These are phyloP conservation scores for Setaria italica DNA, from an alignment of 202 grass and related monocot genomes.

Conservation along the genomic window DNA sequence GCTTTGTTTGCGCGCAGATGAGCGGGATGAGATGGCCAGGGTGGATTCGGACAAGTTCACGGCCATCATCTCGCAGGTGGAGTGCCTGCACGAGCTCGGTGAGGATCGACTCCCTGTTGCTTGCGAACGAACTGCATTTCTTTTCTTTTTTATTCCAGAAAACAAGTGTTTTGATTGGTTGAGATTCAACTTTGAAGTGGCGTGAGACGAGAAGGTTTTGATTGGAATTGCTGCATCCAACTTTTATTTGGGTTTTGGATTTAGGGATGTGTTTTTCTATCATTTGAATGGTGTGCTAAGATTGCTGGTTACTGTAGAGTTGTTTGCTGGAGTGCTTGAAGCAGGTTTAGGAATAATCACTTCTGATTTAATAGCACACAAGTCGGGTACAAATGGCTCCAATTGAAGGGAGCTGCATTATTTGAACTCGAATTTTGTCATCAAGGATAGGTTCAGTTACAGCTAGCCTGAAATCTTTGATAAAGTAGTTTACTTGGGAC, in stretches of 20 bases:
- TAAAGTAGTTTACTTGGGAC: neutral
- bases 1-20: constrained; percentile 51
- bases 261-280: neutral
- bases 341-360: neutral
- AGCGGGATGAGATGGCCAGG: constrained; percentile 75
- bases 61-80: constrained; percentile 84
- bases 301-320: neutral
- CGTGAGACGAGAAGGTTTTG: neutral
- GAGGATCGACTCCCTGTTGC: neutral
- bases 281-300: neutral
- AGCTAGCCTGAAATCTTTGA: neutral
- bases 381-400: neutral
- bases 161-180: neutral
- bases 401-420: neutral
- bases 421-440: neutral
- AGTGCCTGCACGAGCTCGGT: constrained; percentile 84
- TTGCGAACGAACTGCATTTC: neutral
- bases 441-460: neutral
- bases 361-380: neutral
- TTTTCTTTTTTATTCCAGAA: neutral
- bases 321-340: neutral
- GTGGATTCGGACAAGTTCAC: constrained; percentile 72
- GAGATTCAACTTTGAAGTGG: neutral
- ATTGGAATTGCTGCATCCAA: neutral
- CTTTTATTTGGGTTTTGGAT: neutral